Evolutionary conservation across 2,329 filamentous ascomycete species (phyloP).

Genomic region (Calonectria montana): DNA sequence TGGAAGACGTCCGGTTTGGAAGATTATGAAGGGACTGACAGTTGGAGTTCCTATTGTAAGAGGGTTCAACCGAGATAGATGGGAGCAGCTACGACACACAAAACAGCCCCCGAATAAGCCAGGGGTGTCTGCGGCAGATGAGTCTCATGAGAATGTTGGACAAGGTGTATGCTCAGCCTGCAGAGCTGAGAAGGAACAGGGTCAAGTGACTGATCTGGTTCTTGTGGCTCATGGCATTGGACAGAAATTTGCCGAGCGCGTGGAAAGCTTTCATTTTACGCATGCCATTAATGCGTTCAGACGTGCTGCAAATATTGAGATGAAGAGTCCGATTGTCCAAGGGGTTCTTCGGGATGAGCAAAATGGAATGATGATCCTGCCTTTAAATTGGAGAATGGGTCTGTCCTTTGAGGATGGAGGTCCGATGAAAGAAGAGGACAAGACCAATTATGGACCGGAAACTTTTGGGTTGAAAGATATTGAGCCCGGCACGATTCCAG

Average conservation of each 20-base stretch:
- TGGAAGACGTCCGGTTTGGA: slow-evolving; percentile 81
- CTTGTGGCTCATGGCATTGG: slow-evolving; percentile 96
- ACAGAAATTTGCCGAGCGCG: slow-evolving; percentile 92
- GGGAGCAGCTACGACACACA: slow-evolving; percentile 77
- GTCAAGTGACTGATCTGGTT: slow-evolving; percentile 85
- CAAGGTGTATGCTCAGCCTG: slow-evolving; percentile 66
- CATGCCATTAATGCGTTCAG: slow-evolving; percentile 94
- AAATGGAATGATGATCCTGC: slow-evolving; percentile 92
- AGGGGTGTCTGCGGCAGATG: slow-evolving; percentile 41
- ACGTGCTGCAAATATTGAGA: slow-evolving; percentile 85
- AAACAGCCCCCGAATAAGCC: slow-evolving; percentile 48
- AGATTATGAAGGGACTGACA: slow-evolving; percentile 84
- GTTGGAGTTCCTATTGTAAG: slow-evolving; percentile 90
- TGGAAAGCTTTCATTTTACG: slow-evolving; percentile 97
- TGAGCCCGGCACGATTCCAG: slow-evolving; percentile 89
- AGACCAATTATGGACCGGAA: slow-evolving; percentile 64
- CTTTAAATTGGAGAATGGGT: slow-evolving; percentile 92
- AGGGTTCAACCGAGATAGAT: slow-evolving; percentile 83
- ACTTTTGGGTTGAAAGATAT: slow-evolving; percentile 84
- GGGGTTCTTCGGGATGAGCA: slow-evolving; percentile 80
- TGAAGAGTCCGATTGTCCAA: slow-evolving; percentile 79
- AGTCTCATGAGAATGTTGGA: slow-evolving; percentile 44
- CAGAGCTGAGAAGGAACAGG: slow-evolving; percentile 70
- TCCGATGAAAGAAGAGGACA: slow-evolving; percentile 65
- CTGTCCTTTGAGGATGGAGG: slow-evolving; percentile 88